Evolutionary conservation across 148 eudicot genomes (phyloP), one percentile per base, ranked within the genome.

Genomic region (Diospyros lotus): DNA sequence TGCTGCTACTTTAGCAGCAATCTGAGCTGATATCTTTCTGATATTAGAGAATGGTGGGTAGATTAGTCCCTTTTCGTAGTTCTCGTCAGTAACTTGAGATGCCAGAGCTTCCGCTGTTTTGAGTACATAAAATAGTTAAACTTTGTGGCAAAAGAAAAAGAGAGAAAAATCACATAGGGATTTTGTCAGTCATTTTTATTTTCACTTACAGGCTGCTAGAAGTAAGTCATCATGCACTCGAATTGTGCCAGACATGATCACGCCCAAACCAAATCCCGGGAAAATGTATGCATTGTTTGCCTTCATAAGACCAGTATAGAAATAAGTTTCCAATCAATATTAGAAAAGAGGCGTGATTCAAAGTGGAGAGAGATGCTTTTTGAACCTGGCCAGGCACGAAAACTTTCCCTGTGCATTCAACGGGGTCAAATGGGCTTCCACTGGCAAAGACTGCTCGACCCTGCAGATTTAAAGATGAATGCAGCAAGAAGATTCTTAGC

Each of bases 241-340:
- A 64, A 91, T 80, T 66, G 98, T 91, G 65, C 94, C 96, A 41
- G 92, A 93, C 92, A 91, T 91, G 79, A 93, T 89, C 73, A 93
- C 66, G 15, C 98, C 98, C 83, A 93, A 82, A 56, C 98, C 98
- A 52, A 91, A 84, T 66, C 98, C 98, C 9, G 98, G 98, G 87
- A 93, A 93, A 76, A 93, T 84, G 74, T 93, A 93, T 68, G 98
- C 98, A 83, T 93, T 93, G 70, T 93, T 93, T 72, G 98, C 87
- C 98, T 90, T 92, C 73, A 83, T 67, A 58, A 51, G 13, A 50
- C 28, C 5, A 12, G 39, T 40, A 52, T 8, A 66, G 66, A 45
- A 44, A 72, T 9, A 41, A 63, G 59, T 46, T 44, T 38, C 53
- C 17, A 51, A 66, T 65, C 54, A 40, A 40, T 28, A 53, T 6